Conservation (phyloP, 2,329 filamentous ascomycete species). For the Cercospora sp. region DNA sequence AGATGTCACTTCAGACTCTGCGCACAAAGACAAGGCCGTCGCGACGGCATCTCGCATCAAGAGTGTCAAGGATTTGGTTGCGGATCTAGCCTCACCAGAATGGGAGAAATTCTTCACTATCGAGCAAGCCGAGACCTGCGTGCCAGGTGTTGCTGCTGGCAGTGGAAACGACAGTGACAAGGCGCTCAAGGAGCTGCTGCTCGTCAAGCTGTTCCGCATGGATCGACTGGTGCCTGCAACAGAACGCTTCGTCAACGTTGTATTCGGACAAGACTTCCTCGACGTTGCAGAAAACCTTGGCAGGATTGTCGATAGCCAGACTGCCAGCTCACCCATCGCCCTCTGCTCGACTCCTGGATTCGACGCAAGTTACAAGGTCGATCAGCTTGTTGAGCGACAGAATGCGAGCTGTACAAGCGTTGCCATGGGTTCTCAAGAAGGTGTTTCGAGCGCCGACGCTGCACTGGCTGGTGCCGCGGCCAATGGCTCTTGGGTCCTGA, state of each 20-base stretch:
- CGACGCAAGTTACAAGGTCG: constrained; percentile 98
- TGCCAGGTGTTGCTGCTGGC: constrained; percentile 72
- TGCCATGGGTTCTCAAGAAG: constrained; percentile 98
- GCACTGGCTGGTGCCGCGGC: constrained; percentile 91
- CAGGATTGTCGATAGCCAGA: constrained; percentile 80
- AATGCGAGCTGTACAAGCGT: constrained; percentile 89
- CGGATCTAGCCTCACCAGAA: constrained; percentile 59
- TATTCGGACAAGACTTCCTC: constrained; percentile 81
- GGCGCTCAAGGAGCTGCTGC: constrained; percentile 76
- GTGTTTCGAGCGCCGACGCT: constrained; percentile 88
- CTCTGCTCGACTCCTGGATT: constrained; percentile 95
- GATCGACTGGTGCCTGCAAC: constrained; percentile 92
- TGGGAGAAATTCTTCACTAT: constrained; percentile 85
- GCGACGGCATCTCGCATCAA: constrained; percentile 66
- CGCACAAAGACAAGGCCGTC: constrained; percentile 68
- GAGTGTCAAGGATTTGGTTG: constrained; percentile 71
- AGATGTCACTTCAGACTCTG: constrained; percentile 71
- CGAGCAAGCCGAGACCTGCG: constrained; percentile 80
- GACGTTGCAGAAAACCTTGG: constrained; percentile 83
- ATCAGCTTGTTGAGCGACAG: constrained; percentile 83
- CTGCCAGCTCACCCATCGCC: constrained; percentile 80
- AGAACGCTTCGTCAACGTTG: constrained; percentile 81
- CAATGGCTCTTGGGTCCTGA: constrained; percentile 89
- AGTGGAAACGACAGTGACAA: constrained; percentile 64
- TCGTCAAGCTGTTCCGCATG: constrained; percentile 92